Evolutionary conservation across 805 yeast species (phyloP).

Genomic region (Ogataea paraovalis): DNA sequence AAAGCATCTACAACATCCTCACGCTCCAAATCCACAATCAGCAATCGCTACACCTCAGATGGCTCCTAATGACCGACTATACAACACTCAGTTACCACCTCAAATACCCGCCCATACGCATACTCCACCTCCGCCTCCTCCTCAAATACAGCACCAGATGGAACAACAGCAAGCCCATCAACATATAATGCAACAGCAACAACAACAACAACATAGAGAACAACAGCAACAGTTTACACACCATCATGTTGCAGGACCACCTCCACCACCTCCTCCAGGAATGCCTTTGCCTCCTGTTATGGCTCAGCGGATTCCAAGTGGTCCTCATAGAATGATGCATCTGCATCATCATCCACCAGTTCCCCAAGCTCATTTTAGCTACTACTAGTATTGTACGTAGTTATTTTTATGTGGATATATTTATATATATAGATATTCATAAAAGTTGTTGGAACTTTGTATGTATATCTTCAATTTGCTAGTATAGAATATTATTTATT

Average conservation of each 20-base stretch:
- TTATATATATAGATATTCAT: too few species aligned
- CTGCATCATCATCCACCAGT: neutral
- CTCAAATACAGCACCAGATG: neutral
- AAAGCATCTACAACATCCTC: neutral
- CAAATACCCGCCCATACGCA: neutral
- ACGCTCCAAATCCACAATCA: neutral
- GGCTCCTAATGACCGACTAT: neutral
- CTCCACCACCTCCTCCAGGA: conserved; percentile 1
- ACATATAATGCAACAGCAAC: neutral
- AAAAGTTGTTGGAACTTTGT: too few species aligned
- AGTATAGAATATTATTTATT: too few species aligned
- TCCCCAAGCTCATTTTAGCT: neutral
- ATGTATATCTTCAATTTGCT: too few species aligned
- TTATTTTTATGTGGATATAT: neutral
- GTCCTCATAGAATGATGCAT: neutral
- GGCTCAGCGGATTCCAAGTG: neutral
- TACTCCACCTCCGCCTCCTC: neutral
- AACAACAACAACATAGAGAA: conserved; percentile 4
- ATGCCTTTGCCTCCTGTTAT: neutral
- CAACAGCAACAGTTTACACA: conserved; percentile 1
- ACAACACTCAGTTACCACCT: neutral
- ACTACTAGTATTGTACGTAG: neutral
- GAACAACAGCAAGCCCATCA: conserved; percentile 2
- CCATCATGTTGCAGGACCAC: conserved; percentile 1
- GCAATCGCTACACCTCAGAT: neutral